Percentiles rank a stretch among this genome's conserved stretches.
phyloP scores from a whole-genome alignment of 345 rosid genomes.

The Clarkia xantiana region DNA sequence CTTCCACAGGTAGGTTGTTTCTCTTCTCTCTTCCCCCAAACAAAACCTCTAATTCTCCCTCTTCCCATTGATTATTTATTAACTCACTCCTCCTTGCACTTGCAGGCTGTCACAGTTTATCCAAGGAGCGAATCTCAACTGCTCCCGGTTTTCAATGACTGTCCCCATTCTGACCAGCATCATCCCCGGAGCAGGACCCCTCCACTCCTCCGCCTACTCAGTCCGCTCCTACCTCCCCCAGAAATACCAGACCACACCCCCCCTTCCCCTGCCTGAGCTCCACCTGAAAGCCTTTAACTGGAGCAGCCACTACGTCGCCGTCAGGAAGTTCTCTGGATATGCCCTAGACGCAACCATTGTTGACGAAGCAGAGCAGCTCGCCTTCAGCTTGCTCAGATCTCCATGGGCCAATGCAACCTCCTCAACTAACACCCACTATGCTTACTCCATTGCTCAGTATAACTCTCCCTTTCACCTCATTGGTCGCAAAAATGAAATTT shows the following conservation, averaged over 20 bases:
- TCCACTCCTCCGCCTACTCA: conserved; percentile 35
- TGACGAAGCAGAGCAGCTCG: conserved; percentile 35
- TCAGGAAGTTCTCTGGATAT: conserved; percentile 47
- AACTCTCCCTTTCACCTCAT: conserved; percentile 41
- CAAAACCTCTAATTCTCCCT: too few relatives aligned
- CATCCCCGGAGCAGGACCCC: conserved; percentile 54
- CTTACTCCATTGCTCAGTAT: conserved; percentile 57
- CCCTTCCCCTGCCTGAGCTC: conserved; percentile 40
- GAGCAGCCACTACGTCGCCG: conserved; percentile 37
- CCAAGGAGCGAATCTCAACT: conserved; percentile 57
- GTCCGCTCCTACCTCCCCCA: conserved; percentile 39
- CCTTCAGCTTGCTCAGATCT: conserved; percentile 42
- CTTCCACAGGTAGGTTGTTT: conserved; percentile 43
- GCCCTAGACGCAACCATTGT: conserved; percentile 34
- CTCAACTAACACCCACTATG: conserved; percentile 17
- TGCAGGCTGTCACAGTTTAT: conserved; percentile 47
- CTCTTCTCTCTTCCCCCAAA: not conserved
- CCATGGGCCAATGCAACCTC: conserved; percentile 34
- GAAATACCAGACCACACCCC: conserved; percentile 45
- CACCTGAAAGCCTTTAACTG: conserved; percentile 25
- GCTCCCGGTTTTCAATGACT: conserved; percentile 51
- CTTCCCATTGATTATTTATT: too few relatives aligned
- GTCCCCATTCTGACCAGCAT: conserved; percentile 45
- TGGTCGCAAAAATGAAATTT: conserved; percentile 47
- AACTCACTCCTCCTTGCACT: too few relatives aligned